Evolutionary conservation across 2,329 filamentous ascomycete species (phyloP).

Genomic region (Cladobotryum mycophilum): DNA sequence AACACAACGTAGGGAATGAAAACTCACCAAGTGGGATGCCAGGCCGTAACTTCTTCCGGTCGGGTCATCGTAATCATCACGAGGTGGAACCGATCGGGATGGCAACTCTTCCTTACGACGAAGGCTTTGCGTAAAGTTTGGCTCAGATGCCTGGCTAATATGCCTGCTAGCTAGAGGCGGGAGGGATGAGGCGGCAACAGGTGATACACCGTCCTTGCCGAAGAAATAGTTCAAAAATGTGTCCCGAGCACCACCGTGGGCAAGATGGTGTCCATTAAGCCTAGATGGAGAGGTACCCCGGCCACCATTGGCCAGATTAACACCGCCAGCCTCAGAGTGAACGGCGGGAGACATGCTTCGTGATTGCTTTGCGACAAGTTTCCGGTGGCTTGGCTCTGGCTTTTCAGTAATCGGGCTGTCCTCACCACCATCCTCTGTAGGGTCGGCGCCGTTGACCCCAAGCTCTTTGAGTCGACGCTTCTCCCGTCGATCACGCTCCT

Average conservation of each 20-base stretch:
- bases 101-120: constrained; percentile 59
- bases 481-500: constrained; percentile 82
- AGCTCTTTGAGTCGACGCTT: constrained; percentile 77
- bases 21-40: constrained; percentile 55
- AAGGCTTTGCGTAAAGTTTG: constrained; percentile 77
- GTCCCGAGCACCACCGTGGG: constrained; percentile 58
- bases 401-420: constrained; percentile 43
- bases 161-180: constrained; percentile 46
- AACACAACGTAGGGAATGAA: background rate
- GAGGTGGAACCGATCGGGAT: constrained; percentile 42
- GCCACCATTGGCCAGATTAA: constrained; percentile 60
- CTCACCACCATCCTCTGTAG: constrained; percentile 58
- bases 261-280: constrained; percentile 53
- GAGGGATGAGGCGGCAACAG: constrained; percentile 30
- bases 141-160: constrained; percentile 71
- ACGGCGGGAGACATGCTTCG: constrained; percentile 81
- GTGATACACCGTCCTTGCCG: constrained; percentile 72
- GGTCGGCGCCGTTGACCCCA: constrained; percentile 69
- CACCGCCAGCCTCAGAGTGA: constrained; percentile 59
- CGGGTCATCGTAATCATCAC: constrained; percentile 39
- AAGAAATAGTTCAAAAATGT: constrained; percentile 99
- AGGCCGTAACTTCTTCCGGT: constrained; percentile 32
- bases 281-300: constrained; percentile 38
- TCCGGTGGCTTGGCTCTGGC: constrained; percentile 42
- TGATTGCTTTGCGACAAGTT: constrained; percentile 35